phyloP scores from a whole-genome alignment of 345 rosid species.

The Rhodamnia rubescens region DNA sequence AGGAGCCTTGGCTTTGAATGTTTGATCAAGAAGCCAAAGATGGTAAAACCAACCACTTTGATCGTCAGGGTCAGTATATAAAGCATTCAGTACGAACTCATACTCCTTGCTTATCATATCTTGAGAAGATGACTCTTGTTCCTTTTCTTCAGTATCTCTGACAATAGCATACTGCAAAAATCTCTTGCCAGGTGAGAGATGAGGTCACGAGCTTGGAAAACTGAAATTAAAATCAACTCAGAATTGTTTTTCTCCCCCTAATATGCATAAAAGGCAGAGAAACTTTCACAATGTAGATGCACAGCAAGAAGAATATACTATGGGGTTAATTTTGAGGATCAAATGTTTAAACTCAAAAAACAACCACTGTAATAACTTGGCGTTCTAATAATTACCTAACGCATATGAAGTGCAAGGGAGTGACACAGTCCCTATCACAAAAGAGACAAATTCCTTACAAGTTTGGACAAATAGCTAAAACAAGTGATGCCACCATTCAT shows the following conservation, averaged over 20 bases:
- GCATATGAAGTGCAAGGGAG: not conserved
- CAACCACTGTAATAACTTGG: not conserved
- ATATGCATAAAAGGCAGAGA: not conserved
- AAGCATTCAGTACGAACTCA: constrained; percentile 56
- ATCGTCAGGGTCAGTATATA: constrained; percentile 81
- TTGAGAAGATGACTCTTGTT: constrained; percentile 39
- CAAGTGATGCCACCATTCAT: not conserved
- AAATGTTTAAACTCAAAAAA: not conserved
- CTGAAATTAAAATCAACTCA: not conserved
- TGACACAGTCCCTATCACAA: not conserved
- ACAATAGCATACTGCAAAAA: constrained; percentile 65
- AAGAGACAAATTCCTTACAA: not conserved
- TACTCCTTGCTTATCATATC: constrained; percentile 57
- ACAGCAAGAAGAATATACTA: not conserved
- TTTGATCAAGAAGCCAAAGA: constrained; percentile 91
- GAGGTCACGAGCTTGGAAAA: not conserved
- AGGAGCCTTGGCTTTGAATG: constrained; percentile 56
- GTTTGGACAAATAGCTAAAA: not conserved
- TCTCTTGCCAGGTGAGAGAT: not conserved
- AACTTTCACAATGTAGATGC: not conserved
- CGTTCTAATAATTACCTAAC: not conserved
- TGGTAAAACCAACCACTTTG: constrained; percentile 99
- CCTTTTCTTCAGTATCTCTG: constrained; percentile 47
- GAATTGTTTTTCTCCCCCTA: not conserved
- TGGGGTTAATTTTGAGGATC: not conserved